phyloP scores from a whole-genome alignment of 768 basidiomycete species.

The Leccinum uliginosum region DNA sequence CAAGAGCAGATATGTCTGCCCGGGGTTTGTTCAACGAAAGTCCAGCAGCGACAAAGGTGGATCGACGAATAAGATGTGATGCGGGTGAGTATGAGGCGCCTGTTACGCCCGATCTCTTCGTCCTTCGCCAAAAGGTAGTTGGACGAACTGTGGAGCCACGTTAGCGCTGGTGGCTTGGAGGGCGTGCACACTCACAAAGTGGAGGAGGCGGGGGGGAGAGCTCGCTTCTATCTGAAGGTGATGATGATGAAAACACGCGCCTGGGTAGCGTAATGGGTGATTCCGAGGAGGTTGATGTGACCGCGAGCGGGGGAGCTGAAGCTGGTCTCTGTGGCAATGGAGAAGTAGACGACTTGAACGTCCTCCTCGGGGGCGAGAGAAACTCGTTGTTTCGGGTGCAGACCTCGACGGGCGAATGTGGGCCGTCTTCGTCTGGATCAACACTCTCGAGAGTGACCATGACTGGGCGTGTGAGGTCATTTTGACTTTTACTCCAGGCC shows the following conservation, averaged over 20 bases:
- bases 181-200: conserved; percentile 45
- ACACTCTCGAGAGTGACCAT: conserved; percentile 30
- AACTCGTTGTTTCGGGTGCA: conserved; percentile 14
- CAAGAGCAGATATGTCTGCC: conserved; percentile 56
- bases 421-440: conserved; percentile 20
- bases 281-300: not conserved
- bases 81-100: conserved; percentile 70
- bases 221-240: conserved; percentile 29
- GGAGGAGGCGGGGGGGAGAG: conserved; percentile 60
- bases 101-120: conserved; percentile 65
- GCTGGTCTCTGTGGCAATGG: conserved; percentile 12
- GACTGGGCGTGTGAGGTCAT: conserved; percentile 26
- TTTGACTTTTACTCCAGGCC: conserved; percentile 25
- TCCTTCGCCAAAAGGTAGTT: conserved; percentile 77
- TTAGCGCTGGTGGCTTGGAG: not conserved
- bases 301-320: conserved; percentile 23
- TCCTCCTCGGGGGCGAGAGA: conserved; percentile 27
- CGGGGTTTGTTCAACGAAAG: conserved; percentile 59
- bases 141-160: conserved; percentile 57
- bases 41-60: conserved; percentile 77
- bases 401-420: conserved; percentile 25
- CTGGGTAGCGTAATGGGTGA: conserved; percentile 1
- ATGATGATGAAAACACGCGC: conserved; percentile 15
- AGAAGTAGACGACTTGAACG: conserved; percentile 21
- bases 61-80: conserved; percentile 67